Evolutionary conservation across 1,284 basidiomycete species (phyloP), one percentile per base, ranked within the genome.

Genomic region (Boletus putidus): DNA sequence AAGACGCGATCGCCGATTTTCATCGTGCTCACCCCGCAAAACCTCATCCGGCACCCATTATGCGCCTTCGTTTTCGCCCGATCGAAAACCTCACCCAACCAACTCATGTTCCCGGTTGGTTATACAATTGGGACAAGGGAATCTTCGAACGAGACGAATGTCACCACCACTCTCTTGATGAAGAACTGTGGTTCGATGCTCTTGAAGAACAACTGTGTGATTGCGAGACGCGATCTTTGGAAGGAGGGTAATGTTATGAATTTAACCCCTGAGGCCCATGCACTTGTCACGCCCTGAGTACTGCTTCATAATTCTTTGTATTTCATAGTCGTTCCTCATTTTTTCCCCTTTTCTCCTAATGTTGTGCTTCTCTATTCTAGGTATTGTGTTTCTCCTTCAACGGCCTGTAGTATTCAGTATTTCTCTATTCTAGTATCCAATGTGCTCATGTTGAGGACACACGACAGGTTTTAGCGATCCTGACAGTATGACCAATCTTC

Each of bases 21-120:
- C 61, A 62, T 6, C 29, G 29, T 0, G 35, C 39, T 0, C 55
- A 57, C 12, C 59, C 55, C 4, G 36, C 49, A 0, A 56, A 61
- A n/a, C 59, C 54, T 0, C 43, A 20, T 6, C 59, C 51, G 0
- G 6, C 16, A 0, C 51, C 55, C 4, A 40, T 25, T 20, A 52
- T 62, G 55, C 46, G 36, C 1, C 43, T 62, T 0, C 33, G 37
- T 2, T 62, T 62, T 15, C 16, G 33, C 1, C 59, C 59, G 0
- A 51, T 62, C 8, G n/a, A 61, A 11, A 55, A 61, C 18, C 21
- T 60, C 5, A 61, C 60, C 0, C 5, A 3, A 1, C 45, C 51
- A 0, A 18, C 31, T 0, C 47, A 58, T 2, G 12, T 55, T 0
- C 49, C 58, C 0, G 4, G 31, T 0, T 36, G 53, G 49, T 14